A percentile compares a stretch with the other conserved stretches of the same genome.
Conservation (phyloP, 257 asterid species). For the Coffea eugenioides region DNA sequence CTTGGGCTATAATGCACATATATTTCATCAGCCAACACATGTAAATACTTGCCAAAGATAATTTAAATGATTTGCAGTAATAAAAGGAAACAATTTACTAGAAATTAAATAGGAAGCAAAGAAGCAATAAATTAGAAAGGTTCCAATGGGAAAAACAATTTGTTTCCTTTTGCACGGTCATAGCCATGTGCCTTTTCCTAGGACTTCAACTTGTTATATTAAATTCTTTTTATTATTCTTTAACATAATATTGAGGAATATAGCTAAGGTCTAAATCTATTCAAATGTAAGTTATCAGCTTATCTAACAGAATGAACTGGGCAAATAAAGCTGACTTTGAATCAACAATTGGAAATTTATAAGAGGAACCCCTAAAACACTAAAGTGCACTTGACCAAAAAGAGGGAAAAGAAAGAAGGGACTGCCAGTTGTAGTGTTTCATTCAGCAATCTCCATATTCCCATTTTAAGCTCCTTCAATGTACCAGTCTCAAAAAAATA, state of each 20-base stretch:
- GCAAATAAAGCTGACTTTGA: background rate
- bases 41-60: too few species aligned
- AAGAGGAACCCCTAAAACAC: background rate
- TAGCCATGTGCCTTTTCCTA: background rate
- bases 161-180: too few species aligned
- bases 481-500: background rate
- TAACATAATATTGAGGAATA: background rate
- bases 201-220: background rate
- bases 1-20: too few species aligned
- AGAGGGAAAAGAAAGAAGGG: background rate
- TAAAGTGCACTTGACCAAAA: background rate
- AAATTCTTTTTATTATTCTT: background rate
- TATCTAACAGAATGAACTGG: background rate
- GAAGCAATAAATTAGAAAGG: background rate
- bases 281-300: background rate
- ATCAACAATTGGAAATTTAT: background rate
- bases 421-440: background rate
- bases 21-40: too few species aligned
- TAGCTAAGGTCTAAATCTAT: background rate
- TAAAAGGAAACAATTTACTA: too few species aligned
- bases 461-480: background rate
- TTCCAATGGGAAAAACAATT: background rate
- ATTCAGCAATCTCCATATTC: background rate
- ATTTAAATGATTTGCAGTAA: too few species aligned
- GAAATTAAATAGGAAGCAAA: background rate